Percentiles rank a stretch among this genome's conserved stretches.
Conservation (phyloP, 2,329 filamentous ascomycete species). For the Dryadomyces quercivorus region DNA sequence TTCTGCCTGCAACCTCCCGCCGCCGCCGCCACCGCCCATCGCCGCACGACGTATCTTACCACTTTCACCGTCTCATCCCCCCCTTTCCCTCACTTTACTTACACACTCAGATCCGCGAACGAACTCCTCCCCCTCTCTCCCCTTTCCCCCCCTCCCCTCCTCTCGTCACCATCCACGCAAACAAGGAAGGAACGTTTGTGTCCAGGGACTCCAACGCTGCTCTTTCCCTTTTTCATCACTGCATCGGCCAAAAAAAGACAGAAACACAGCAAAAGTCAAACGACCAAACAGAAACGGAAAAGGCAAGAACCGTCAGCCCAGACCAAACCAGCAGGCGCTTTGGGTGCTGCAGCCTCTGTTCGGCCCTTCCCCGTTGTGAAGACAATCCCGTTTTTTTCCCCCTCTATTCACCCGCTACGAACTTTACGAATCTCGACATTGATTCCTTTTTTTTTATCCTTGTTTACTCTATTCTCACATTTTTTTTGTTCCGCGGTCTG, state of each 20-base stretch:
- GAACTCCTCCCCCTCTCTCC: not conserved
- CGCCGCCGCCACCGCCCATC: constrained; percentile 6
- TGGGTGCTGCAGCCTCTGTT: not conserved
- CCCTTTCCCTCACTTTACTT: constrained; percentile 1
- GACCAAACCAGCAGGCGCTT: not conserved
- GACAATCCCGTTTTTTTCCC: not conserved
- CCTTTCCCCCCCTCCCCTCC: not conserved
- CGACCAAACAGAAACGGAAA: not conserved
- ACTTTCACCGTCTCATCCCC: constrained; percentile 6
- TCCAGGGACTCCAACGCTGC: not conserved
- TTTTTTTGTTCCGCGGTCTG: not conserved
- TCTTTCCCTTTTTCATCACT: not conserved
- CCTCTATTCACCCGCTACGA: not conserved
- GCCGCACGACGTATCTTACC: constrained; percentile 4
- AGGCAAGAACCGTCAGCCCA: not conserved
- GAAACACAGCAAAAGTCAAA: too few species aligned
- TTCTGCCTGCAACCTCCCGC: constrained; percentile 8
- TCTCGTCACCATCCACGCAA: not conserved
- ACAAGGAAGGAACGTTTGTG: not conserved
- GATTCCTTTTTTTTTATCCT: not conserved
- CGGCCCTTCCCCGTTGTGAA: not conserved
- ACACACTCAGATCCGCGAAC: not conserved
- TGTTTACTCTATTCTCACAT: not conserved
- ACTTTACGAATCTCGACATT: not conserved
- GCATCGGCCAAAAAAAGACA: not conserved